These are phyloP conservation scores for Ramalina intermedia DNA, from an alignment of 495 filamentous ascomycete genomes.

Conservation along the genomic window DNA sequence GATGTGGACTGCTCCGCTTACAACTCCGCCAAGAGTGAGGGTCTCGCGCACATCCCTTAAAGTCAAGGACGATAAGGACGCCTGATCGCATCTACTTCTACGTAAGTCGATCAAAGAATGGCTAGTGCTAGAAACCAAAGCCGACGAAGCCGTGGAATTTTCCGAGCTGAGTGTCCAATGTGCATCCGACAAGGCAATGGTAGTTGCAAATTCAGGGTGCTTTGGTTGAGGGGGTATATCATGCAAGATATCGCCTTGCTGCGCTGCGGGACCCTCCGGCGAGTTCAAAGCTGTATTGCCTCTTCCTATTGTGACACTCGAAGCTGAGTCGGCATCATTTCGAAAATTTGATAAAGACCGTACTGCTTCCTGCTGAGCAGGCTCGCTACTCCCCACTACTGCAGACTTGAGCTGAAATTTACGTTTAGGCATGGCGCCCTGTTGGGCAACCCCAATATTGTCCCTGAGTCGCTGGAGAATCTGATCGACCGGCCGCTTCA, in stretches of 20 bases:
- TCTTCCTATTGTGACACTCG: no score
- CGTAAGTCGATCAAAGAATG: slow-evolving; percentile 71
- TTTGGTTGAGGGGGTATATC: no score
- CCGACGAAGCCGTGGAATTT: slow-evolving; percentile 20
- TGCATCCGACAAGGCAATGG: slow-evolving; percentile 10
- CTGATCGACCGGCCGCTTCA: slow-evolving; percentile 21
- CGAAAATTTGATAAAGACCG: no score
- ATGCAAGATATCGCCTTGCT: no score
- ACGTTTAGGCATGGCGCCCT: slow-evolving; percentile 43
- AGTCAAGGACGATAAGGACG: slow-evolving; percentile 59
- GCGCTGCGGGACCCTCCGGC: no score
- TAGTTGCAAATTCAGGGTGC: slow-evolving; percentile 9
- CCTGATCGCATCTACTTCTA: slow-evolving; percentile 41
- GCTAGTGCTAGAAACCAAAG: slow-evolving; percentile 54
- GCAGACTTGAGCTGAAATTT: slow-evolving; percentile 61
- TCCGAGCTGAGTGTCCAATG: slow-evolving; percentile 12
- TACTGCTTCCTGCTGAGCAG: no score
- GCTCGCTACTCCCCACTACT: neutral
- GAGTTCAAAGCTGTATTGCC: no score
- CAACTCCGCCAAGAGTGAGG: slow-evolving; percentile 60
- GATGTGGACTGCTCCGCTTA: slow-evolving; percentile 67
- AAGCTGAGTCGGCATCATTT: no score
- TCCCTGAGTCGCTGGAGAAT: slow-evolving; percentile 55
- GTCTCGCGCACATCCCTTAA: slow-evolving; percentile 54
- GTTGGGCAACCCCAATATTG: slow-evolving; percentile 44